Base-by-base conservation (phyloP, 1,139 yeast species). In the Hansenula sp. region DNA sequence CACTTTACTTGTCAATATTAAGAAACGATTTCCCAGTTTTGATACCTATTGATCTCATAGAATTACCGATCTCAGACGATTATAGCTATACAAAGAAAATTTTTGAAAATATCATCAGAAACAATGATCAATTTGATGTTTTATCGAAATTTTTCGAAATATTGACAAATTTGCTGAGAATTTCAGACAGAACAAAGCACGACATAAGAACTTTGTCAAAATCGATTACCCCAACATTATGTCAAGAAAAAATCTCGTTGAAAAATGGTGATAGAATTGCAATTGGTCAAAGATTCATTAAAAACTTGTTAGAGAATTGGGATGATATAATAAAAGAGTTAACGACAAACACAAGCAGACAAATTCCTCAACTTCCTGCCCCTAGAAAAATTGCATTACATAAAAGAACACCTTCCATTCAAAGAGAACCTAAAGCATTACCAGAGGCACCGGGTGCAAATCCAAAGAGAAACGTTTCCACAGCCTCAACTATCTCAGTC, bases 231-330 rank as follows among this genome's bases (percentile, higher is more conserved):
- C 74, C 77, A 40, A 71, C 81, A 27, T 52, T 81, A 33, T 75
- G 81, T 46, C 79, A 78, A 47, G 79, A 77, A 54, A 63, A 70
- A 38, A 60, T 75, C 3, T 72, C 76, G 28, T 64, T 66, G 24
- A 62, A 68, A 42, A 74, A 70, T 48, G 71, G 71, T 38, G 76
- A 74, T 47, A 65, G 69, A 44, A 57, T 78, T 17, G 65, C 72
- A n/a, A 67, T 79, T 17, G 75, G 80, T 2, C 71, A 70, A 38
- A 63, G 82, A 42, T 78, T 72, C 47, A 62, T 79, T 36, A 74
- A 69, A 47, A 78, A 77, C 49, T 51, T 77, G 5, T 52, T 79
- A 34, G 74, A 69, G 32, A 61, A 71, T 48, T 80, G 83, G 79
- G 57, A 55, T 17, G 51, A 44, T 9, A 48, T 55, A 15, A 42